A percentile compares a stretch with the other conserved stretches of the same genome.
Conservation (phyloP, 106 monocot species). For the Chionographis japonica region DNA sequence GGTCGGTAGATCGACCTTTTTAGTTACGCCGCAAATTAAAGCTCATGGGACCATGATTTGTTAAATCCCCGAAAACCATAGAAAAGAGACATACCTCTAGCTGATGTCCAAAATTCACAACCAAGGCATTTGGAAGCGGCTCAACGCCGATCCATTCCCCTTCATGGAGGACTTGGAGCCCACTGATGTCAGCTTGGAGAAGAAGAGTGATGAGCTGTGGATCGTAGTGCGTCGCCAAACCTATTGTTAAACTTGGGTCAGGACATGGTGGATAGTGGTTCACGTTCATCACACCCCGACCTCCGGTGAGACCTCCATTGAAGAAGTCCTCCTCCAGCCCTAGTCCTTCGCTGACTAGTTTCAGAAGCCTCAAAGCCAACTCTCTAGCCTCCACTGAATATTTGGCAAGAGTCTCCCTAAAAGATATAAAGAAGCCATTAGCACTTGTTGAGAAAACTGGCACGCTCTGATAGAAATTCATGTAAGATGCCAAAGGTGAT, state of each 20-base stretch:
- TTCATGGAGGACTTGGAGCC: constrained; percentile 16
- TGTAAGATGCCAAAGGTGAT: neutral
- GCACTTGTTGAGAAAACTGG: neutral
- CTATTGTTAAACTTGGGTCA: constrained; percentile 29
- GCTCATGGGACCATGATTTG: no score
- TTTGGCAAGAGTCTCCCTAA: neutral
- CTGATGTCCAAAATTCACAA: constrained; percentile 13
- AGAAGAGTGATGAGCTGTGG: constrained; percentile 19
- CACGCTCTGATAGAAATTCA: neutral
- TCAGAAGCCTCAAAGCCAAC: constrained; percentile 3
- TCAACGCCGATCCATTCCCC: constrained; percentile 19
- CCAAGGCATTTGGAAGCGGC: constrained; percentile 15
- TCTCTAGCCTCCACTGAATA: constrained; percentile 4
- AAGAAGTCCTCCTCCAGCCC: constrained; percentile 8
- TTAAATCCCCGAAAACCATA: no score
- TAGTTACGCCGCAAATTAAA: no score
- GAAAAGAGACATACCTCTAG: constrained; percentile 9
- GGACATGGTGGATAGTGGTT: constrained; percentile 24
- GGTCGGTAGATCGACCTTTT: no score
- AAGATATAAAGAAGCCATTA: neutral
- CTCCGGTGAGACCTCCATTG: neutral
- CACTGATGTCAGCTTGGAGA: constrained; percentile 11
- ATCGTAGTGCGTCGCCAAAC: constrained; percentile 15
- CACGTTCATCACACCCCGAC: neutral
- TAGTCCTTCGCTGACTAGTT: constrained; percentile 6